Evolutionary conservation across 495 filamentous ascomycete genomes (phyloP).

Genomic region (Emericellopsis terricola): DNA sequence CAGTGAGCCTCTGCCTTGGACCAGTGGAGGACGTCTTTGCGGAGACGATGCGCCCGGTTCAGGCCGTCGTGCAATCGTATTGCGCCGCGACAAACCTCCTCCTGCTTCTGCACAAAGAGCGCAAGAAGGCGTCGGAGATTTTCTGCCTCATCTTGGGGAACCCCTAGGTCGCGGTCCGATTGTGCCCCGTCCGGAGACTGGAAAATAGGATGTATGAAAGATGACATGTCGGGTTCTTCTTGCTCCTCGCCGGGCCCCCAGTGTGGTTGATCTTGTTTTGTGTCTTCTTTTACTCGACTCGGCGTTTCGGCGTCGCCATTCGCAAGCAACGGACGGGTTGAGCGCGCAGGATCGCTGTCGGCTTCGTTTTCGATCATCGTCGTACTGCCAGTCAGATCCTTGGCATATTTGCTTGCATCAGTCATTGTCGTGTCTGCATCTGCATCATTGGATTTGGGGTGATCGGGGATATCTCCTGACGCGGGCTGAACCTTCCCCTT

Average conservation of each 20-base stretch:
- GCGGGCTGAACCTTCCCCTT: no score
- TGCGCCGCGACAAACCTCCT: conserved; percentile 75
- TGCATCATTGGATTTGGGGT: conserved; percentile 2
- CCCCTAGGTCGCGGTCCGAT: conserved; percentile 63
- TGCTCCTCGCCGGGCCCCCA: neutral
- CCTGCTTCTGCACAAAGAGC: conserved; percentile 85
- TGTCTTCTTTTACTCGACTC: neutral
- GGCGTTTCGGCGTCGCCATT: conserved; percentile 1
- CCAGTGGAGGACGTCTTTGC: conserved; percentile 67
- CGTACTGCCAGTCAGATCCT: neutral
- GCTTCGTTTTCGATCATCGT: neutral
- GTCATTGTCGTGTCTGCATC: conserved; percentile 8
- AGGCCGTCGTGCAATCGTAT: conserved; percentile 59
- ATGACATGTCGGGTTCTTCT: neutral
- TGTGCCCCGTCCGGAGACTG: conserved; percentile 46
- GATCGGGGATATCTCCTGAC: no score
- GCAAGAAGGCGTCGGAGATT: conserved; percentile 71
- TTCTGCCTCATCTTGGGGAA: conserved; percentile 69
- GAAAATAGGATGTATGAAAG: conserved; percentile 70
- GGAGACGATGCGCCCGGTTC: conserved; percentile 56
- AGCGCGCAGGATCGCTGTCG: neutral
- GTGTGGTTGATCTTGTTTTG: no score
- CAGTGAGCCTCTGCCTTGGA: conserved; percentile 76
- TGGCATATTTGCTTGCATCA: conserved; percentile 4
- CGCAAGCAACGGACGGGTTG: no score